These are phyloP conservation scores for Aristolochia californica DNA, from an alignment of 164 flowering plant genomes.

Conservation along the genomic window DNA sequence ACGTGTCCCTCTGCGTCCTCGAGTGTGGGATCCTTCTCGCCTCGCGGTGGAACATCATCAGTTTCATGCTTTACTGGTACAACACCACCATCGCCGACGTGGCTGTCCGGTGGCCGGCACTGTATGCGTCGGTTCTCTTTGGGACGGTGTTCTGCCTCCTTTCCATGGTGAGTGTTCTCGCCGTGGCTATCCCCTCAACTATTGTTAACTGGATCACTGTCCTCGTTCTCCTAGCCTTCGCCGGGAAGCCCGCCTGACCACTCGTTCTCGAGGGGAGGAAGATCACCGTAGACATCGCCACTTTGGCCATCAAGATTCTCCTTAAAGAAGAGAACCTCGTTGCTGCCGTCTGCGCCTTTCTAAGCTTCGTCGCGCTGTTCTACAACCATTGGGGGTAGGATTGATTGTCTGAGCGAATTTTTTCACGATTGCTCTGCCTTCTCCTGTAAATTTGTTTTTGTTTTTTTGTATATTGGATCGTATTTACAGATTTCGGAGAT, in stretches of 20 bases:
- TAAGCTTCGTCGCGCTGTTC: conserved; percentile 24
- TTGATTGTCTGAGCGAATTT: background rate
- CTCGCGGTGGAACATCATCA: conserved; percentile 16
- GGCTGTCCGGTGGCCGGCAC: conserved; percentile 19
- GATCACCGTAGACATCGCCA: conserved; percentile 50
- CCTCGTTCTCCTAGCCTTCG: conserved; percentile 53
- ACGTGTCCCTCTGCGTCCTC: conserved; percentile 10
- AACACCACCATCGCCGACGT: background rate
- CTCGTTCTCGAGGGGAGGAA: conserved; percentile 46
- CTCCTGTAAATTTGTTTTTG: too few relatives aligned
- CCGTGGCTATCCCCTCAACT: conserved; percentile 51
- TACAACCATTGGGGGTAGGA: conserved; percentile 3
- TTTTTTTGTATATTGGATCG: too few relatives aligned
- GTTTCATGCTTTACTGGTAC: conserved; percentile 17
- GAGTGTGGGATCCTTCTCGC: conserved; percentile 13
- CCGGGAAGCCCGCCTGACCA: conserved; percentile 50
- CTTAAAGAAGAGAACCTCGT: conserved; percentile 28
- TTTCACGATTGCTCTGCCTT: too few relatives aligned
- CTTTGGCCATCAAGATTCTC: conserved; percentile 28
- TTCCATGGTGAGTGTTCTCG: conserved; percentile 18
- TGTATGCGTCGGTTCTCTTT: conserved; percentile 14
- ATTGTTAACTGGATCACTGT: conserved; percentile 68
- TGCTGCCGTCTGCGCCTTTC: conserved; percentile 31
- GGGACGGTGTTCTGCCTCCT: conserved; percentile 19
- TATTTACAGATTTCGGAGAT: too few relatives aligned